These are phyloP conservation scores for Powellomyces hirtus DNA, from an alignment of 192 early-diverging fungal species.

Conservation along the genomic window DNA sequence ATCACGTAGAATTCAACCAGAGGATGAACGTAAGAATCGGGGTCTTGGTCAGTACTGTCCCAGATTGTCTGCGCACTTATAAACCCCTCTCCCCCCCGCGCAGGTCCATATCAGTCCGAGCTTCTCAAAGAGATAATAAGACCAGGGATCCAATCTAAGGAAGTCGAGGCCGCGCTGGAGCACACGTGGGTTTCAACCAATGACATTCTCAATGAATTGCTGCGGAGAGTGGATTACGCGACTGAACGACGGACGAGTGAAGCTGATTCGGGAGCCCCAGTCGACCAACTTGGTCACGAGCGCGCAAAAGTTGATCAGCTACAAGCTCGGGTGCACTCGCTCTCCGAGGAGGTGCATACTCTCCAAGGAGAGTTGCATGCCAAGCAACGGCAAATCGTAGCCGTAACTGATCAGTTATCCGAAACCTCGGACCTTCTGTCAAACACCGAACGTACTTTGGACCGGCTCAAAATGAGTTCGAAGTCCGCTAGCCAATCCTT, in stretches of 20 bases:
- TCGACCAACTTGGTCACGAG: neutral
- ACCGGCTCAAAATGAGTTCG: slow-evolving; percentile 3
- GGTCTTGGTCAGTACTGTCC: too few relatives aligned
- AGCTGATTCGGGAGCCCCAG: too few relatives aligned
- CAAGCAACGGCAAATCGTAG: neutral
- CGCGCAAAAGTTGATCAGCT: slow-evolving; percentile 10
- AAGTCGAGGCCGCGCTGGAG: neutral
- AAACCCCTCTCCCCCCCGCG: neutral
- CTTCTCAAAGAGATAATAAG: slow-evolving; percentile 1
- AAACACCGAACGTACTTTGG: slow-evolving; percentile 5
- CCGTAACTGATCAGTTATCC: neutral
- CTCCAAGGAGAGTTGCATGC: neutral
- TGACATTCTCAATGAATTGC: neutral
- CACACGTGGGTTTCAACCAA: neutral
- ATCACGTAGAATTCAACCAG: too few relatives aligned
- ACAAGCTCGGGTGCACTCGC: slow-evolving; percentile 8
- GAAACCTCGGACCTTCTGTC: neutral
- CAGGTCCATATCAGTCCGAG: neutral
- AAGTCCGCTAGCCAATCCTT: neutral
- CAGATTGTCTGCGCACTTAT: too few relatives aligned
- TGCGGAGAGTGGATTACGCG: neutral
- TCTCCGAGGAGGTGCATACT: neutral
- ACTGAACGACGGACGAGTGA: too few relatives aligned
- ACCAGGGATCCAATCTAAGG: neutral
- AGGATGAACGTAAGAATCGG: too few relatives aligned